Base-by-base conservation (phyloP, 129 eudicot genomes). In the Helichrysum umbraculigerum region DNA sequence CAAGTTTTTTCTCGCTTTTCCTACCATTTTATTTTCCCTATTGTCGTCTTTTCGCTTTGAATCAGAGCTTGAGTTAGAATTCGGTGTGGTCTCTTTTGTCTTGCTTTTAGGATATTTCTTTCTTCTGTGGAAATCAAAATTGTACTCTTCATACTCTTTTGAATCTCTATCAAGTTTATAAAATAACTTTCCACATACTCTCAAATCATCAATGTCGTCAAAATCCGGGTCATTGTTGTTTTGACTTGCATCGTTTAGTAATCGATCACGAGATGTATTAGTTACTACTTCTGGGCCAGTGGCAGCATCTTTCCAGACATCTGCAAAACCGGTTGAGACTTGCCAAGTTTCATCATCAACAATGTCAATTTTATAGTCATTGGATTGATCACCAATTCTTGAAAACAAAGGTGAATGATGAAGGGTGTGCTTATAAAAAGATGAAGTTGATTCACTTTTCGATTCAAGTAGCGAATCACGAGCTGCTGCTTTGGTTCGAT, bases 161-260 rank as follows among this genome's bases (percentile, higher is more conserved):
- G 98, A 93, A 72, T 80, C 80, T 75, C 72, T 78, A 50, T 93
- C 98, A 66, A 93, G 85, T 86, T 91, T 93, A 78, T 88, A 93
- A 65, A 88, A 93, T 76, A 93, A 79, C 30, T 66, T 87, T 39
- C 97, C 93, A 1, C 86, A 87, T 41, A 93, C 62, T 66, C 98
- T 90, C 97, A 93, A 64, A 76, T 93, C 97, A 79, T 88, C 98
- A 67, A 93, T 82, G 47, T 86, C 96, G 70, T 90, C 91, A 64
- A 86, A 77, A 82, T 88, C 92, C 16, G 75, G 78, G 28, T 82
- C 86, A 5, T 54, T 73, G 41, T 71, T 47, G 20, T 75, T 75
- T 20, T 14, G 62, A 37, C 76, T 29, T 21, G 17, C 69, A 74
- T 44, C 8, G n/a, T 54, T 33, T 33, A 58, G 69, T 42, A 65